These are phyloP conservation scores for Parachaetomium inaequale DNA, from an alignment of 495 filamentous ascomycete species.

Conservation along the genomic window DNA sequence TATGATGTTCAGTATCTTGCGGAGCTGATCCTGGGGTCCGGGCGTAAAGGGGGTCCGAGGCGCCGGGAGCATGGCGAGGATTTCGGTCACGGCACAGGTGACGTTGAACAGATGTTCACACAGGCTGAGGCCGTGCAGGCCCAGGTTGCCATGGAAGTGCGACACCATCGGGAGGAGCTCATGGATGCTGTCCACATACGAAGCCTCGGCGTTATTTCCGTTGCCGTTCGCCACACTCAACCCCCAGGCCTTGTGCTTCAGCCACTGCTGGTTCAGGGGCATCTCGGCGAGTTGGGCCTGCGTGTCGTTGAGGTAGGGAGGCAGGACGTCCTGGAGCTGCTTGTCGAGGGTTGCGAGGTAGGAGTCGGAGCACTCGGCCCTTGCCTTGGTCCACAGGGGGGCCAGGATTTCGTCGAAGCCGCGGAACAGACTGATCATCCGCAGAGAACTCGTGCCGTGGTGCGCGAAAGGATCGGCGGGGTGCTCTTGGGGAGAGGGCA, in stretches of 20 bases:
- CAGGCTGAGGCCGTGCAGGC: conserved; percentile 55
- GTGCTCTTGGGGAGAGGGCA: conserved; percentile 60
- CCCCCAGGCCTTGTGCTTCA: conserved; percentile 80
- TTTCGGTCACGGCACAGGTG: conserved; percentile 67
- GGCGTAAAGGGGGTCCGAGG: conserved; percentile 57
- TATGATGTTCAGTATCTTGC: conserved; percentile 62
- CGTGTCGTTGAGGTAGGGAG: conserved; percentile 57
- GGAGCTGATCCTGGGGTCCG: conserved; percentile 70
- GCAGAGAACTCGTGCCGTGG: conserved; percentile 58
- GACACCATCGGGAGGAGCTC: conserved; percentile 64
- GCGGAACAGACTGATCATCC: conserved; percentile 63
- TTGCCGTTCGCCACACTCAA: conserved; percentile 49
- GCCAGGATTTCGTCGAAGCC: conserved; percentile 70
- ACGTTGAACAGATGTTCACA: conserved; percentile 79
- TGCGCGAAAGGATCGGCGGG: conserved; percentile 53
- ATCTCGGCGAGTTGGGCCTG: conserved; percentile 69
- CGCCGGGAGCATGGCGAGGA: conserved; percentile 61
- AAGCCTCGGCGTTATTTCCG: conserved; percentile 54
- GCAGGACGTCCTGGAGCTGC: conserved; percentile 62
- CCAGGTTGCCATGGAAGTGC: conserved; percentile 68
- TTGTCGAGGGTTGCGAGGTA: conserved; percentile 62
- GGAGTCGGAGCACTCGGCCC: conserved; percentile 51
- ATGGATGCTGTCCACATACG: conserved; percentile 66
- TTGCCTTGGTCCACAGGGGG: conserved; percentile 68
- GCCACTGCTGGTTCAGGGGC: conserved; percentile 72